A percentile compares a stretch with the other conserved stretches of the same genome.
These are phyloP conservation scores for Kuraishia molischiana DNA, from an alignment of 805 yeast genomes.

Conservation along the genomic window DNA sequence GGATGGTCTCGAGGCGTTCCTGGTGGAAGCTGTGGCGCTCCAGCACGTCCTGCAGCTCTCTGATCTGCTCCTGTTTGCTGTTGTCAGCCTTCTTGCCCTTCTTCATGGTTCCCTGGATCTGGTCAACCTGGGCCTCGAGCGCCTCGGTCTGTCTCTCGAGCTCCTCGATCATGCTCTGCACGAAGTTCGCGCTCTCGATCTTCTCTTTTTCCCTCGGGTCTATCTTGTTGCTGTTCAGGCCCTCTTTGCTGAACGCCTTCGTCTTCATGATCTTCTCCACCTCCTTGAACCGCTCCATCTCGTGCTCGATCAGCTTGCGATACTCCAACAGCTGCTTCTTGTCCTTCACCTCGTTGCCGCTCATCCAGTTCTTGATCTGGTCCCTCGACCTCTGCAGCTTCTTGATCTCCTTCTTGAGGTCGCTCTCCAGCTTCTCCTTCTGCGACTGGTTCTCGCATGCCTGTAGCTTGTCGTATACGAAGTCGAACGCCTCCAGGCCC, in stretches of 20 bases:
- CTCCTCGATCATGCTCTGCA: slow-evolving; percentile 67
- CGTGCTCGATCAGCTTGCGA: slow-evolving; percentile 55
- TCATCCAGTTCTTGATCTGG: slow-evolving; percentile 91
- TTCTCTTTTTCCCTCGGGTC: slow-evolving; percentile 80
- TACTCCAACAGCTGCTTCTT: slow-evolving; percentile 76
- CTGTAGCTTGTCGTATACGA: slow-evolving; percentile 75
- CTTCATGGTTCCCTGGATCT: slow-evolving; percentile 37
- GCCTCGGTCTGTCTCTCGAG: slow-evolving; percentile 73
- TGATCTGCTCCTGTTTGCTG: slow-evolving; percentile 45
- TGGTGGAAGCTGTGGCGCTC: slow-evolving; percentile 78
- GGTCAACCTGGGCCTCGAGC: slow-evolving; percentile 62
- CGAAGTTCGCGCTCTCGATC: slow-evolving; percentile 59
- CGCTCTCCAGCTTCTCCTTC: slow-evolving; percentile 88
- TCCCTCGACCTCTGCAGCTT: slow-evolving; percentile 89
- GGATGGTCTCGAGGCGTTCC: slow-evolving; percentile 64
- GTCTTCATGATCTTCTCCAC: slow-evolving; percentile 90
- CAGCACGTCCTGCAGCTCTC: slow-evolving; percentile 49
- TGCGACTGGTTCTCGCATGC: slow-evolving; percentile 77
- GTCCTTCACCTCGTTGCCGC: slow-evolving; percentile 86
- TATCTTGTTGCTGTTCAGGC: slow-evolving; percentile 58
- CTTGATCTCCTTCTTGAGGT: slow-evolving; percentile 89
- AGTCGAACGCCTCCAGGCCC: slow-evolving; percentile 81
- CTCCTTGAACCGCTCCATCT: slow-evolving; percentile 94
- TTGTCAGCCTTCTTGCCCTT: slow-evolving; percentile 46
- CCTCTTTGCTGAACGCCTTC: slow-evolving; percentile 90